A percentile compares a stretch with the other conserved stretches of the same genome.
Evolutionary conservation across 495 filamentous ascomycete genomes (phyloP).

Genomic region (Penicillium coprophilum): DNA sequence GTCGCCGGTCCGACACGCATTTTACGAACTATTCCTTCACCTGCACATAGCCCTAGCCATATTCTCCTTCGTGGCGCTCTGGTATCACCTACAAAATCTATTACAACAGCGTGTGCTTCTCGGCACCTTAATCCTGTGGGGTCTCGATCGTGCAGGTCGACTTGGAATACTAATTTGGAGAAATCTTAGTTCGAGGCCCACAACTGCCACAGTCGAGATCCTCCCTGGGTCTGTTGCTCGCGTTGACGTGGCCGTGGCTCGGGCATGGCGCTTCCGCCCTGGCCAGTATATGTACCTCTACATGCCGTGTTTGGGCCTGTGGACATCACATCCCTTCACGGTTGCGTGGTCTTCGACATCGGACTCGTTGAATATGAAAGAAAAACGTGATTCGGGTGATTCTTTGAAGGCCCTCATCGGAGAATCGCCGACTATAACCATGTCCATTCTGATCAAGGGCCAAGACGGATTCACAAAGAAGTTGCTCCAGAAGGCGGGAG

Average conservation of each 20-base stretch:
- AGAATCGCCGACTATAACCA: constrained; percentile 35
- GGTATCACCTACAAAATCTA: constrained; percentile 53
- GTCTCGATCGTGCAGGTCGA: constrained; percentile 52
- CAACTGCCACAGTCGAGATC: constrained; percentile 51
- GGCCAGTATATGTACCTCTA: constrained; percentile 60
- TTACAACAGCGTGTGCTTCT: constrained; percentile 40
- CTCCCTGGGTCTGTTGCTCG: constrained; percentile 50
- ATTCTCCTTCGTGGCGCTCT: constrained; percentile 51
- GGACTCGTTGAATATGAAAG: constrained; percentile 10
- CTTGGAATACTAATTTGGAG: constrained; percentile 56
- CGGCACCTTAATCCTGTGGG: constrained; percentile 42
- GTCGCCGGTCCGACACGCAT: constrained; percentile 55
- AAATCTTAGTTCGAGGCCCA: constrained; percentile 48
- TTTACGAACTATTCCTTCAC: constrained; percentile 60
- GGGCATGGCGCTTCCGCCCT: constrained; percentile 50
- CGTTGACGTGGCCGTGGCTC: constrained; percentile 49
- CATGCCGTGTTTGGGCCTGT: constrained; percentile 49
- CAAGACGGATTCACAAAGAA: constrained; percentile 54
- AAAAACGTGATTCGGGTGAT: constrained; percentile 36
- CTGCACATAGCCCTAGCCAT: constrained; percentile 52
- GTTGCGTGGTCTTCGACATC: constrained; percentile 50
- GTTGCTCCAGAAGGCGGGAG: constrained; percentile 46
- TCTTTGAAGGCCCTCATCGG: constrained; percentile 38
- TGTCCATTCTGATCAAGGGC: constrained; percentile 56
- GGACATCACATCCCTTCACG: constrained; percentile 59